Evolutionary conservation across 2,329 filamentous ascomycete species (phyloP), one percentile per base, ranked within the genome.

Genomic region (Phyllosticta capitalensis): DNA sequence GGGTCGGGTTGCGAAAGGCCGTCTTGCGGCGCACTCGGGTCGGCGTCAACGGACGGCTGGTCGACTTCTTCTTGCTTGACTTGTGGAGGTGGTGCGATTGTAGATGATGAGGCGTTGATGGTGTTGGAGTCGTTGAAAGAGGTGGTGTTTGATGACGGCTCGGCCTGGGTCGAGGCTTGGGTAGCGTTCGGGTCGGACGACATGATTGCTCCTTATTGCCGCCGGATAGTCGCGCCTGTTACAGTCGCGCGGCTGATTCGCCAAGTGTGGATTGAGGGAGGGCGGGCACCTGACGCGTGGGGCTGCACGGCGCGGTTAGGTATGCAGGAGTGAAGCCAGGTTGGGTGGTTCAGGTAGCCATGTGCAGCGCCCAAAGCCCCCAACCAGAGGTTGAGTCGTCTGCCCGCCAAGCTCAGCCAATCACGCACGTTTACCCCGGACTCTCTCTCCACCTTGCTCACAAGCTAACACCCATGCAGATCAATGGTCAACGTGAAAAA

Each of bases 51-150:
- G 17, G 70, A 67, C 38, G 38, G 17, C 33, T 71, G 68, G 63
- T 77, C 75, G 38, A 76, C 67, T 54, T 73, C 68, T 26, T 76
- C 70, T 61, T 71, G 68, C 49, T 65, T 66, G 45, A 60, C 50
- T 45, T 55, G 21, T 5, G 14, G 21, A 52, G 53, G 22, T 24
- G 52, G 22, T 51, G 57, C 48, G 24, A 26, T 21, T 48, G 49
- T 19, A 51, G 55, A 26, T 9, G 52, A 7, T 52, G 49, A n/a
- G 12, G 24, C 30, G 45, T 52, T 26, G 58, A 20, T 52, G 52
- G 51, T 33, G 52, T 38, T 52, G 19, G 52, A 38, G 45, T 58
- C 30, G 56, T 59, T 48, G 58, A 38, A 24, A 26, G 57, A 50
- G 51, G 45, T 59, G 28, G 58, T 52, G 50, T 12, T 52, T 17